phyloP scores from a whole-genome alignment of 441 rosid genomes.

The Arabidopsis hybrid region DNA sequence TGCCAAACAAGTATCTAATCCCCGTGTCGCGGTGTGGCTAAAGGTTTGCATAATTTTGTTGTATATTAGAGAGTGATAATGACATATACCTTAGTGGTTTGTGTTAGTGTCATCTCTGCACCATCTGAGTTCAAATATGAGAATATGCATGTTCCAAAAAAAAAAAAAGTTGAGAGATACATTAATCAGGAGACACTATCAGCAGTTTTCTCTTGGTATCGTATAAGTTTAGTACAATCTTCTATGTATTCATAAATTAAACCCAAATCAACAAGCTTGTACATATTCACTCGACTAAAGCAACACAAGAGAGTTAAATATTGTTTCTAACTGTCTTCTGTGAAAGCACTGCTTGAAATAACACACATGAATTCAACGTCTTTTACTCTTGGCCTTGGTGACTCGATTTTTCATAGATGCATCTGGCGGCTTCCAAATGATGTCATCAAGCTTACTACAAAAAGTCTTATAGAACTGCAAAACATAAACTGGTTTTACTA shows the following conservation, averaged over 20 bases:
- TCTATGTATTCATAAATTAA: slow-evolving; percentile 14
- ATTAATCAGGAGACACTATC: slow-evolving; percentile 1
- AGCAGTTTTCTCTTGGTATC: slow-evolving; percentile 11
- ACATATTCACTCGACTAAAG: slow-evolving; percentile 21
- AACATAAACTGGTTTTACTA: neutral
- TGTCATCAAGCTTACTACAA: slow-evolving; percentile 82
- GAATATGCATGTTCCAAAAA: neutral
- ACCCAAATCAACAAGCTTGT: slow-evolving; percentile 31
- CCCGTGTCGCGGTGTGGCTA: too few relatives aligned
- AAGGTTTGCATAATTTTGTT: neutral
- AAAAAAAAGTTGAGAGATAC: neutral
- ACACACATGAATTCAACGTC: slow-evolving; percentile 47
- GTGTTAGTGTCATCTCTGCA: neutral
- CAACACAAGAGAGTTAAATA: neutral
- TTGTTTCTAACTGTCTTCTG: neutral
- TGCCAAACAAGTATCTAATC: too few relatives aligned
- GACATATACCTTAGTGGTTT: neutral
- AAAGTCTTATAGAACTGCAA: slow-evolving; percentile 90
- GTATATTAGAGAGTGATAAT: neutral
- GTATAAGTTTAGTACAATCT: slow-evolving; percentile 4
- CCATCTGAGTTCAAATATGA: neutral
- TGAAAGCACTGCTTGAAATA: slow-evolving; percentile 20
- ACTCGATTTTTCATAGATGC: slow-evolving; percentile 65
- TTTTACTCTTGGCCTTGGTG: slow-evolving; percentile 69
- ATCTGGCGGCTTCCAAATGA: slow-evolving; percentile 86